Conservation (phyloP, 2,329 filamentous ascomycete genomes). For the Pseudocercospora crystallina region DNA sequence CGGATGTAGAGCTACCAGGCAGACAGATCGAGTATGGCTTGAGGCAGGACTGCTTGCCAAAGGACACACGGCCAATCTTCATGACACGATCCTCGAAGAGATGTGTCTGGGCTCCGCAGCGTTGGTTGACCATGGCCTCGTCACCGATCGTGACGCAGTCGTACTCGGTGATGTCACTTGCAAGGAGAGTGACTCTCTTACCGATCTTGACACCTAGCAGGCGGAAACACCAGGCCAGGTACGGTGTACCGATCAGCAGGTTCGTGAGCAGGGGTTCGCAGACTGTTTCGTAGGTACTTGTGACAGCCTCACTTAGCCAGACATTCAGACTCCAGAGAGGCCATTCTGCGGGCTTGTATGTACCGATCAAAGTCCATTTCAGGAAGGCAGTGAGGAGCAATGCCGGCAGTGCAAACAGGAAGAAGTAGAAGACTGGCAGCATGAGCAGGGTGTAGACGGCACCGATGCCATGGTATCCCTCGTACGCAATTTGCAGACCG, state of each 20-base stretch:
- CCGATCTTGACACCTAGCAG: constrained; percentile 27
- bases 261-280: constrained; percentile 19
- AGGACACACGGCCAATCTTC: constrained; percentile 24
- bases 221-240: constrained; percentile 26
- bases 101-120: constrained; percentile 25
- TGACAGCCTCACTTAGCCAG: constrained; percentile 26
- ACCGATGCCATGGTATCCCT: constrained; percentile 23
- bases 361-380: constrained; percentile 28
- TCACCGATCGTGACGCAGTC: constrained; percentile 27
- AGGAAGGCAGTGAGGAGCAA: constrained; percentile 20
- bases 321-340: constrained; percentile 29
- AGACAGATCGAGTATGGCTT: constrained; percentile 27
- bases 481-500: constrained; percentile 22
- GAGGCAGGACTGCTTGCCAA: constrained; percentile 19
- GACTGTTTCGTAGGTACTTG: constrained; percentile 25
- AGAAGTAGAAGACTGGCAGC: constrained; percentile 28
- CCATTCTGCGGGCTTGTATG: constrained; percentile 26
- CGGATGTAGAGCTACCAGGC: constrained; percentile 19
- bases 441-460: constrained; percentile 27
- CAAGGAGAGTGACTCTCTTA: constrained; percentile 20
- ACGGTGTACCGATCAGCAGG: constrained; percentile 25
- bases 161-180: constrained; percentile 25
- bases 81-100: constrained; percentile 30
- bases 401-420: constrained; percentile 26
- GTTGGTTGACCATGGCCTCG: constrained; percentile 24